Base-by-base conservation (phyloP, 371 early-diverging fungal genomes). In the Saksenaea oblongispora region DNA sequence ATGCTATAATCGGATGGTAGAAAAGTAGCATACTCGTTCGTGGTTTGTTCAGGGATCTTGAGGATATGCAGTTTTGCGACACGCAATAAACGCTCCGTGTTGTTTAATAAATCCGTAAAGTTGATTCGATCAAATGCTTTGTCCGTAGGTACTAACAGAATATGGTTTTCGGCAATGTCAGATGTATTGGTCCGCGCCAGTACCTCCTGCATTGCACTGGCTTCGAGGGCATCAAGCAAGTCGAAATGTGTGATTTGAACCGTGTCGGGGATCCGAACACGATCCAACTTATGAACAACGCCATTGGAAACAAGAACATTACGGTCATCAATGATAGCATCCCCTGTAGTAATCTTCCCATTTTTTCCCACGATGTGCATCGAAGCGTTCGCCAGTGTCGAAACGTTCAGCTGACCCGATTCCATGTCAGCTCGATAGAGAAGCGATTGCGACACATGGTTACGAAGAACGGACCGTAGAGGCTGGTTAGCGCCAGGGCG, bases 301-400 rank as follows among this genome's bases (percentile, higher is more conserved):
- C 87, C 87, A n/a, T 83, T 83, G n/a, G 78, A 71, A 18, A 84
- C 80, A 15, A 87, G 61, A 3, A 76, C 65, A 53, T 87, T 82
- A 0, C 53, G 14, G 34, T 73, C 31, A 8, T 22, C 11, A 47
- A 47, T 22, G 0, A 22, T 47, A 47, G 51, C 51, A 18, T 47
- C 51, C 3, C 51, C 51, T 10, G 22, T 22, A n/a, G 10, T 10
- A 18, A 47, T 47, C 22, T 22, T 47, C 0, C 51, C 51, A 22
- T 10, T 22, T n/a, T n/a, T 5, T 3, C 22, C 51, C 4, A 10
- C 9, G 22, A 47, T 47, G 24, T 47, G 2, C 22, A 10, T 47
- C 10, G 27, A 47, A n/a, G 22, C 51, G 47, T 71, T 73, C 15
- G 78, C 72, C 4, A 81, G 62, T 0, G 85, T 87, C 5, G 41